These are phyloP conservation scores for Hypomyces perniciosus DNA, from an alignment of 2,329 filamentous ascomycete genomes.

Conservation along the genomic window DNA sequence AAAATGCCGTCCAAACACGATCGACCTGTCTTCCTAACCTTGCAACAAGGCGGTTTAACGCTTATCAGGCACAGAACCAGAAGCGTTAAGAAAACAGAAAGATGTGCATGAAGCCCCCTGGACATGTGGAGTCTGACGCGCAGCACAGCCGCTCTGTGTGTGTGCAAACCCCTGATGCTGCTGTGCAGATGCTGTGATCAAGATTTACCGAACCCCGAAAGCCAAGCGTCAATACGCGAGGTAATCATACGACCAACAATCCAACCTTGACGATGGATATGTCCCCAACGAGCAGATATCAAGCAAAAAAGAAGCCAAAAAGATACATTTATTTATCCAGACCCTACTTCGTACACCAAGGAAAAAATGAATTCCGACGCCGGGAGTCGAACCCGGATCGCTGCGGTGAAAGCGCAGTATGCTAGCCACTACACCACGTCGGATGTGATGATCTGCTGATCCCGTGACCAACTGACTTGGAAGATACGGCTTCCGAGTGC, in stretches of 20 bases:
- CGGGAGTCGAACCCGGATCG: slow-evolving; percentile 15
- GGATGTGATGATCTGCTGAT: slow-evolving; percentile 3
- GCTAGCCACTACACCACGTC: slow-evolving; percentile 15
- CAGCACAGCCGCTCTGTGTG: not conserved
- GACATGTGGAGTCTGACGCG: not conserved
- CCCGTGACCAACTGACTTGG: slow-evolving; percentile 9
- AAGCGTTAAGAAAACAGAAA: not conserved
- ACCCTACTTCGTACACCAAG: not conserved
- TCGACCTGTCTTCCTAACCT: not conserved
- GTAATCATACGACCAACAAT: no score
- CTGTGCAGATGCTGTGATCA: no score
- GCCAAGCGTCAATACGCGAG: no score
- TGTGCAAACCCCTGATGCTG: not conserved
- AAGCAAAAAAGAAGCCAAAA: not conserved
- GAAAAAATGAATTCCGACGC: slow-evolving; percentile 9
- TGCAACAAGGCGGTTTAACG: not conserved
- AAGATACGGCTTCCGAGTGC: not conserved
- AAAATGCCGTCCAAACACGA: not conserved
- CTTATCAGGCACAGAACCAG: not conserved
- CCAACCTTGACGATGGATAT: no score
- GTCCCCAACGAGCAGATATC: not conserved
- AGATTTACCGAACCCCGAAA: no score
- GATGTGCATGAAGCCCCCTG: not conserved
- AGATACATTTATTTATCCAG: no score
- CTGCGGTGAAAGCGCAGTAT: slow-evolving; percentile 15